Evolutionary conservation across 2,329 filamentous ascomycete species (phyloP).

Genomic region (Periconia macrospinosa): DNA sequence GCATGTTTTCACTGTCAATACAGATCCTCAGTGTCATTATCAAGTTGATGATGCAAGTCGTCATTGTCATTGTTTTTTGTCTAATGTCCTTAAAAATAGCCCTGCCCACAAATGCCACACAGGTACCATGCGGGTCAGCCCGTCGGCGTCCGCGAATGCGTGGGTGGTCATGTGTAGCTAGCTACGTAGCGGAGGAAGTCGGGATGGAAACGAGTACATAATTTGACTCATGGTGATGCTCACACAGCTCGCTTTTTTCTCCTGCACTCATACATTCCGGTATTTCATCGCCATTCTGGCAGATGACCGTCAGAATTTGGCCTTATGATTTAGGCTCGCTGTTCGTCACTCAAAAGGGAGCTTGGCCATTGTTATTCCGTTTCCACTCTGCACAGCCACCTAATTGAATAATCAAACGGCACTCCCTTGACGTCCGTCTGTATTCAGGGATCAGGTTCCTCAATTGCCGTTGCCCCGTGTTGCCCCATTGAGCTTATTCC

Average conservation of each 20-base stretch:
- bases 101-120: too few relatives aligned
- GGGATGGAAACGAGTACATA: conserved; percentile 12
- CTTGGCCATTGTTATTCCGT: conserved; percentile 22
- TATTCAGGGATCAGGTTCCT: background rate
- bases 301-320: conserved; percentile 34
- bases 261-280: conserved; percentile 13
- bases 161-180: too few relatives aligned
- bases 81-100: too few relatives aligned
- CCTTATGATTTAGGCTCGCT: conserved; percentile 22
- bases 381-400: conserved; percentile 32
- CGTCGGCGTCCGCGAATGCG: too few relatives aligned
- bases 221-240: conserved; percentile 22
- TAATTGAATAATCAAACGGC: conserved; percentile 22
- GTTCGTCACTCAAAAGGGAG: conserved; percentile 17
- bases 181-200: conserved; percentile 23
- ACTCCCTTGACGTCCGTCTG: background rate
- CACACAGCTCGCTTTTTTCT: conserved; percentile 19
- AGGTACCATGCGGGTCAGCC: too few relatives aligned
- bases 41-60: too few relatives aligned
- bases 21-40: too few relatives aligned
- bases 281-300: conserved; percentile 24
- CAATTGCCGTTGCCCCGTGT: conserved; percentile 13
- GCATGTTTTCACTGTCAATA: background rate
- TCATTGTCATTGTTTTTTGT: too few relatives aligned
- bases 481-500: conserved; percentile 18